Percentiles rank a stretch among this genome's conserved stretches.
These are phyloP conservation scores for Boletales sp. DNA, from an alignment of 768 basidiomycete species.

Conservation along the genomic window DNA sequence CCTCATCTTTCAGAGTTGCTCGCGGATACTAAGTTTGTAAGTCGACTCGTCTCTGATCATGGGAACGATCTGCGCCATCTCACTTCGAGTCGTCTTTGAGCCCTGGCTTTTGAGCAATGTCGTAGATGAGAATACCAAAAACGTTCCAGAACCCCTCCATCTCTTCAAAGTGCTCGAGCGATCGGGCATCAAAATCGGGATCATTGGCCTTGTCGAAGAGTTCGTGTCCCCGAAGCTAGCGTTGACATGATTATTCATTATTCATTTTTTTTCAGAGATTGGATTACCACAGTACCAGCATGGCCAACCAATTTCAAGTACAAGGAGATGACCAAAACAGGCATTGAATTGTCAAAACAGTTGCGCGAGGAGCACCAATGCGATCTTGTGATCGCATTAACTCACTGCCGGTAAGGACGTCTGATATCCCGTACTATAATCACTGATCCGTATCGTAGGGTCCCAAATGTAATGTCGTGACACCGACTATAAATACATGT, in stretches of 20 bases:
- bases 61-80: not conserved
- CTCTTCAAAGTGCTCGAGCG: conserved; percentile 68
- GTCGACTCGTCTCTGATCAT: conserved; percentile 20
- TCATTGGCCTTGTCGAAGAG: conserved; percentile 89
- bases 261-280: conserved; percentile 51
- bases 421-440: not conserved
- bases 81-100: conserved; percentile 32
- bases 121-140: conserved; percentile 60
- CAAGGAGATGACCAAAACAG: conserved; percentile 69
- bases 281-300: conserved; percentile 83
- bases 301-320: conserved; percentile 83
- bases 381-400: conserved; percentile 82
- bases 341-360: conserved; percentile 63
- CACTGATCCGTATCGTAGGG: conserved; percentile 16
- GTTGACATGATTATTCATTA: not conserved
- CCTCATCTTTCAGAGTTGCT: conserved; percentile 66
- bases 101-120: conserved; percentile 95
- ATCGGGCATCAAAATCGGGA: conserved; percentile 65
- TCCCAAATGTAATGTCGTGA: conserved; percentile 26
- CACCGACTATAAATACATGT: not conserved
- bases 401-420: conserved; percentile 64
- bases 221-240: conserved; percentile 28
- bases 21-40: conserved; percentile 68
- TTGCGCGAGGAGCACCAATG: conserved; percentile 72
- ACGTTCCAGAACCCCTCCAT: conserved; percentile 56